Evolutionary conservation across 768 basidiomycete genomes (phyloP), one percentile per base, ranked within the genome.

Genomic region (Rhodotorula sphaerocarpa): DNA sequence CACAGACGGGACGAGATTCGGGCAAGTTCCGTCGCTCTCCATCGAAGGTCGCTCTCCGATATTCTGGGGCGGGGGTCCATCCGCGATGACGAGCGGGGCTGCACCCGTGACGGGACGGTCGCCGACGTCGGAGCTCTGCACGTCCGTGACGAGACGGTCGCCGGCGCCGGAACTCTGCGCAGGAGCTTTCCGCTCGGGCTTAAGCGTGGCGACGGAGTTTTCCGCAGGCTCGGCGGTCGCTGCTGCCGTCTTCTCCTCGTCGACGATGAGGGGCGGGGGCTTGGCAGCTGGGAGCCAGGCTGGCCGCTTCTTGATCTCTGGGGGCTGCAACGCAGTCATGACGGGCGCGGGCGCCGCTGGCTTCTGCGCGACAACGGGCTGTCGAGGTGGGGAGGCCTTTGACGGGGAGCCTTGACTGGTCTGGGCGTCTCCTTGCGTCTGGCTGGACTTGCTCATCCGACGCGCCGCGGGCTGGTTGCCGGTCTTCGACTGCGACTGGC

Each of bases 201-300:
- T 47, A 2, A 59, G 46, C 12, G 54, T 59, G 21, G 63, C 63
- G 21, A 59, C 54, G 7, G 47, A 50, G 6, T 39, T 53, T n/a
- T 12, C 25, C 25, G 45, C n/a, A n/a, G n/a, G n/a, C n/a, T n/a
- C n/a, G n/a, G n/a, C n/a, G n/a, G n/a, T n/a, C n/a, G n/a, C n/a
- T n/a, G n/a, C n/a, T n/a, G n/a, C n/a, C n/a, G n/a, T n/a, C n/a
- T n/a, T 39, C 36, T 9, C 9, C 10, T 39, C 36, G 36, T 9
- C 36, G 10, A 16, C 36, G 10, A 39, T 16, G 36, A 39, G 36
- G 36, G 36, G 36, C 36, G 36, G 10, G 16, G 36, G 36, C 36
- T 39, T 39, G 36, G 36, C 10, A 16, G 10, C 16, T 16, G 36
- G 36, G 16, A 39, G 36, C 36, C 36, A 39, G 10, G 36, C 36